A percentile compares a stretch with the other conserved stretches of the same genome.
phyloP scores from a whole-genome alignment of 2,329 filamentous ascomycete genomes.

The Colletotrichum sp. region DNA sequence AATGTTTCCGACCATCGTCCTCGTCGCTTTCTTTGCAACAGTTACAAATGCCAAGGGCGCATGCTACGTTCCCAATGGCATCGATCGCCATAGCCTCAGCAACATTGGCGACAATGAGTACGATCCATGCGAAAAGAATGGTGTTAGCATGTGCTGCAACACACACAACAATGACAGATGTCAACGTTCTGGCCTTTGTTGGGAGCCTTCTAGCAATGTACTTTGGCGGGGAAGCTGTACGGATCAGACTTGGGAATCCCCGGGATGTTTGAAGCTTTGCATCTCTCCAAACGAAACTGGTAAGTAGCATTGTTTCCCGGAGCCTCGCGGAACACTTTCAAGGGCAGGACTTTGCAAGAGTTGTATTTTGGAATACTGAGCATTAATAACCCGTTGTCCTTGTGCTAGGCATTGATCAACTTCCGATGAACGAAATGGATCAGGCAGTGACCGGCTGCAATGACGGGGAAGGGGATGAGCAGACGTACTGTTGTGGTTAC shows the following conservation, averaged over 20 bases:
- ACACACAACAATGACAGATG: background rate
- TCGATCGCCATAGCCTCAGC: background rate
- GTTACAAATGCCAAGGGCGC: background rate
- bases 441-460: background rate
- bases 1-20: background rate
- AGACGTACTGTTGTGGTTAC: background rate
- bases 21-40: background rate
- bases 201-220: background rate
- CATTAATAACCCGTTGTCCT: background rate
- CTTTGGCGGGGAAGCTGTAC: conserved; percentile 26
- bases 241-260: conserved; percentile 24
- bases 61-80: background rate
- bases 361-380: background rate
- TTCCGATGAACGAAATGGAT: background rate
- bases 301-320: background rate
- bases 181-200: background rate
- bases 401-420: background rate
- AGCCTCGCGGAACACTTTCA: background rate
- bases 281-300: background rate
- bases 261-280: conserved; percentile 25
- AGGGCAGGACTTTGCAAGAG: background rate
- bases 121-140: background rate
- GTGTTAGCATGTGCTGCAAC: background rate
- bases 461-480: background rate
- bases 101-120: background rate